Conservation (phyloP, 1,284 basidiomycete genomes). For the Melampsora americana region DNA sequence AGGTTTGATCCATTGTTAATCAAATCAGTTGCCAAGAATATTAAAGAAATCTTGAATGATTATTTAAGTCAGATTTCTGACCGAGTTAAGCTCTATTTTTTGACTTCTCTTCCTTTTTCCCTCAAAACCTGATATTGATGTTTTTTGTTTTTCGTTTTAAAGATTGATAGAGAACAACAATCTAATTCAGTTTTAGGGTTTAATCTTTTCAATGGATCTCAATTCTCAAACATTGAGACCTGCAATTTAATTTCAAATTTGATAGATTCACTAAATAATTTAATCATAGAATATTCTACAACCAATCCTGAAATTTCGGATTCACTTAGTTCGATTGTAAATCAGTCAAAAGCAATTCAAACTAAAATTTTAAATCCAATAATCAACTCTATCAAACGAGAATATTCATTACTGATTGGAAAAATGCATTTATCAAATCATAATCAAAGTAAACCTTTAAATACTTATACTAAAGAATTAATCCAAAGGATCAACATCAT, state of each 20-base stretch:
- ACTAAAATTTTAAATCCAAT: conserved; percentile 66
- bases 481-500: not conserved
- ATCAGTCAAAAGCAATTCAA: too few relatives aligned
- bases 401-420: conserved; percentile 70
- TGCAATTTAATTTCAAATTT: conserved; percentile 75
- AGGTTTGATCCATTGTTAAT: conserved; percentile 86
- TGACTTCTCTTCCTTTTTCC: not conserved
- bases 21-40: conserved; percentile 70
- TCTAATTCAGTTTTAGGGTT: conserved; percentile 73
- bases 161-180: conserved; percentile 73
- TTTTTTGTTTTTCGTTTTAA: conserved; percentile 15
- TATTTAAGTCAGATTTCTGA: conserved; percentile 65
- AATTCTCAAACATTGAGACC: conserved; percentile 70
- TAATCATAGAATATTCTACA: conserved; percentile 69
- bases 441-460: conserved; percentile 41
- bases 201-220: conserved; percentile 60
- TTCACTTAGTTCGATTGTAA: too few relatives aligned
- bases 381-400: conserved; percentile 69
- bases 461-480: conserved; percentile 6
- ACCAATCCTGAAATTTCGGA: too few relatives aligned
- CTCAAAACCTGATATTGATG: not conserved
- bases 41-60: conserved; percentile 65
- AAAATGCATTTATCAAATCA: conserved; percentile 63
- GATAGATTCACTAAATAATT: conserved; percentile 60
- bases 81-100: conserved; percentile 60